phyloP scores from a whole-genome alignment of 495 filamentous ascomycete species.

The Penicillium longicatenatum region DNA sequence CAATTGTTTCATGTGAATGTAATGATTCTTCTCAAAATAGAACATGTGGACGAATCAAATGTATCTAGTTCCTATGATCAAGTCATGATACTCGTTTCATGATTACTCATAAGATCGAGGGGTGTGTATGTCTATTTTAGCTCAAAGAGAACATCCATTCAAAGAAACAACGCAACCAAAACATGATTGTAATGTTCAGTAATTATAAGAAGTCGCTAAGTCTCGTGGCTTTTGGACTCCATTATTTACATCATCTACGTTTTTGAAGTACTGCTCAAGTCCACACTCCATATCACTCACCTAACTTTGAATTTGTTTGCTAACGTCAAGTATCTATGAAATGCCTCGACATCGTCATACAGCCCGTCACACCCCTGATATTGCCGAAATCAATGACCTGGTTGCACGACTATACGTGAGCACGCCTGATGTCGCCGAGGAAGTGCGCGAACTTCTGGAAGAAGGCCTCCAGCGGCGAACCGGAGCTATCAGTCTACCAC shows the following conservation, averaged over 20 bases:
- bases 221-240: not conserved
- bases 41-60: not conserved
- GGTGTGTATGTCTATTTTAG: not conserved
- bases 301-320: no score
- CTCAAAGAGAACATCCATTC: not conserved
- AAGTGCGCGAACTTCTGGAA: not conserved
- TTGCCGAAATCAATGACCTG: not conserved
- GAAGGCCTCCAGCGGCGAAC: not conserved
- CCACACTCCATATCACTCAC: no score
- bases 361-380: no score
- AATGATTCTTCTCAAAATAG: not conserved
- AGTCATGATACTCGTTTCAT: not conserved
- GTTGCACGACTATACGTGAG: not conserved
- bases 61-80: not conserved
- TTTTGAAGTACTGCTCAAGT: not conserved
- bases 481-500: not conserved
- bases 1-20: not conserved
- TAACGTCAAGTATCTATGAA: no score
- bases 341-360: no score
- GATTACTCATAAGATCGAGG: not conserved
- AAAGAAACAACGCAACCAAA: not conserved
- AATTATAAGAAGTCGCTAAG: not conserved
- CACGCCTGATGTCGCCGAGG: not conserved
- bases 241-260: not conserved
- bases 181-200: not conserved